phyloP scores from a whole-genome alignment of 345 rosid genomes.

The Cardamine resedifolia region DNA sequence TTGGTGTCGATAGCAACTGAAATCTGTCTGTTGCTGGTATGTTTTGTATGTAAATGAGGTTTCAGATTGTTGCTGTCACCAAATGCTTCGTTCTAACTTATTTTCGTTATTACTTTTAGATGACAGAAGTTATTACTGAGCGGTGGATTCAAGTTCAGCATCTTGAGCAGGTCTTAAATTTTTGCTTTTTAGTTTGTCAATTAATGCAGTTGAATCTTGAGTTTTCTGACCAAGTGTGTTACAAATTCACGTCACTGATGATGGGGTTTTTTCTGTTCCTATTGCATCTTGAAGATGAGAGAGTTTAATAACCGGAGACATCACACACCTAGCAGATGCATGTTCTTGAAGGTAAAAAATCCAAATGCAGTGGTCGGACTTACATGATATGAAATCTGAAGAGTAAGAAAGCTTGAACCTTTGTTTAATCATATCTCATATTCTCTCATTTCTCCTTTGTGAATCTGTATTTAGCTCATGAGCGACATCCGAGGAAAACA shows the following conservation, averaged over 20 bases:
- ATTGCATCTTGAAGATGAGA: slow-evolving; percentile 27
- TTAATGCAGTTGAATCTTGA: not conserved
- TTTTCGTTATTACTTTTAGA: slow-evolving; percentile 17
- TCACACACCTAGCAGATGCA: slow-evolving; percentile 30
- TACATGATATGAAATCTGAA: not conserved
- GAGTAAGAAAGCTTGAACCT: not conserved
- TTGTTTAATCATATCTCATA: slow-evolving; percentile 6
- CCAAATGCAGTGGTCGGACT: slow-evolving; percentile 2
- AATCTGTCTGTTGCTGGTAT: not conserved
- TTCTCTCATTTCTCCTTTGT: slow-evolving; percentile 5
- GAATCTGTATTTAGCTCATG: slow-evolving; percentile 40
- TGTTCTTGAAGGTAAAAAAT: slow-evolving; percentile 23
- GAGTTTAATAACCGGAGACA: slow-evolving; percentile 33
- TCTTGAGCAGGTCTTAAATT: slow-evolving; percentile 32
- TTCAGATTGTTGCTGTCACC: slow-evolving; percentile 3
- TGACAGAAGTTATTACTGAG: slow-evolving; percentile 28
- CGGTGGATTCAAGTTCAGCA: slow-evolving; percentile 39
- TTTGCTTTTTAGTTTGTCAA: not conserved
- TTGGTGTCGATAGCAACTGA: not conserved
- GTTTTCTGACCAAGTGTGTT: not conserved
- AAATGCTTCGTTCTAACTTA: slow-evolving; percentile 8
- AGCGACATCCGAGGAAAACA: slow-evolving; percentile 39
- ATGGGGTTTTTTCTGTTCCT: not conserved
- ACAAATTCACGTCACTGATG: not conserved
- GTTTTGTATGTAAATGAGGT: slow-evolving; percentile 2